These are phyloP conservation scores for Pontederia crassipes DNA, from an alignment of 176 grass and related monocot species.

Conservation along the genomic window DNA sequence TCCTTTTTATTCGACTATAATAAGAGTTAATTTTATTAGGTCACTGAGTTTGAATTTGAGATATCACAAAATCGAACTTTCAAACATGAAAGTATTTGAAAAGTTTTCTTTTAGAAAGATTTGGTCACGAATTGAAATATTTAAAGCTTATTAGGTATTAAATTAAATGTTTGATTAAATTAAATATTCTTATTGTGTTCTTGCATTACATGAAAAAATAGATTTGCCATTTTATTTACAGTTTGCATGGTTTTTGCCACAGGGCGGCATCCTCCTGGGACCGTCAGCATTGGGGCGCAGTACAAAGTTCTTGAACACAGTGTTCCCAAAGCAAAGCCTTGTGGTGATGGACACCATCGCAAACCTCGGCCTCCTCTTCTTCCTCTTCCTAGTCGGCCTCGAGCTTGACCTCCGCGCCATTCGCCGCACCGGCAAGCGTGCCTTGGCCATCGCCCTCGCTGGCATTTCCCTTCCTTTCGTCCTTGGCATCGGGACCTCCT, in stretches of 20 bases:
- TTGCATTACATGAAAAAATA: too few relatives aligned
- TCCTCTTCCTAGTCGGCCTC: conserved; percentile 71
- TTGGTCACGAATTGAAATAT: too few relatives aligned
- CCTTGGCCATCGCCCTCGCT: conserved; percentile 38
- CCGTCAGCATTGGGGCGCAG: conserved; percentile 54
- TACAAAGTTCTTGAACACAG: conserved; percentile 29
- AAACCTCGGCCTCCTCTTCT: conserved; percentile 53
- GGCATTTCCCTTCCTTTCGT: conserved; percentile 46
- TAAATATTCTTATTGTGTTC: too few relatives aligned
- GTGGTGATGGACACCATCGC: conserved; percentile 55
- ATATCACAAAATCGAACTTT: too few relatives aligned
- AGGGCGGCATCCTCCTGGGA: conserved; percentile 52
- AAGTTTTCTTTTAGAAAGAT: too few relatives aligned
- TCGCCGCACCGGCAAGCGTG: conserved; percentile 36
- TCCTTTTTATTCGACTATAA: too few relatives aligned
- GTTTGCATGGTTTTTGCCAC: background rate
- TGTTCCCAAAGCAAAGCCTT: conserved; percentile 46
- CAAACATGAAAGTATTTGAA: too few relatives aligned
- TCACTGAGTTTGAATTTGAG: too few relatives aligned
- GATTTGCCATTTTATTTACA: too few relatives aligned
- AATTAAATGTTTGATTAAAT: too few relatives aligned
- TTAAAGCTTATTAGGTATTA: too few relatives aligned
- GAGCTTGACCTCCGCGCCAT: conserved; percentile 45
- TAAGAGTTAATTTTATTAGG: too few relatives aligned
- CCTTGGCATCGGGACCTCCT: conserved; percentile 39